Evolutionary conservation across 805 yeast species (phyloP).

Genomic region (Hagleromyces aurorensis): DNA sequence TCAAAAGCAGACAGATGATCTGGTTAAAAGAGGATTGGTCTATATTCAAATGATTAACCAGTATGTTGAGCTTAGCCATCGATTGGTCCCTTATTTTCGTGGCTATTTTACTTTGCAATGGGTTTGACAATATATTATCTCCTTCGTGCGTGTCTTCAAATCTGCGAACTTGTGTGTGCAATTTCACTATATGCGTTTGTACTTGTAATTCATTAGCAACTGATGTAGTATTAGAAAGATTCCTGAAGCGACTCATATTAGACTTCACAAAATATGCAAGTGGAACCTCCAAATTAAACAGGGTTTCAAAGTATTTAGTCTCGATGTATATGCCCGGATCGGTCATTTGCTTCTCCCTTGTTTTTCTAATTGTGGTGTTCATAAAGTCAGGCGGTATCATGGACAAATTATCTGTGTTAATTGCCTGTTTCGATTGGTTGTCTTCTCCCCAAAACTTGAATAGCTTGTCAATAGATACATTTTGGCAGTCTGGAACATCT

Average conservation of each 20-base stretch:
- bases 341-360: too few relatives aligned
- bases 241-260: constrained; percentile 38
- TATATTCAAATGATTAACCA: constrained; percentile 1
- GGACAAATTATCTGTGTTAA: background rate
- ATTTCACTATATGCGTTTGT: constrained; percentile 23
- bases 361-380: background rate
- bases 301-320: constrained; percentile 31
- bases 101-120: constrained; percentile 17
- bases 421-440: background rate
- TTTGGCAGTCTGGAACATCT: background rate
- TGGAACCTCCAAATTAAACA: constrained; percentile 32
- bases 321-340: constrained; percentile 24
- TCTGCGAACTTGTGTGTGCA: constrained; percentile 31
- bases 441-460: background rate
- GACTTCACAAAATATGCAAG: constrained; percentile 41
- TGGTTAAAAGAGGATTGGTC: constrained; percentile 17
- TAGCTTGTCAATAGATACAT: too few relatives aligned
- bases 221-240: constrained; percentile 32
- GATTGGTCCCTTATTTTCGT: constrained; percentile 17
- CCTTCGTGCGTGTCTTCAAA: constrained; percentile 38
- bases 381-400: background rate
- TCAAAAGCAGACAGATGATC: constrained; percentile 35
- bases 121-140: constrained; percentile 15
- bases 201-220: constrained; percentile 5
- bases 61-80: constrained; percentile 8